Evolutionary conservation across 805 yeast genomes (phyloP).

Genomic region (Saccharomycopsis sp.): DNA sequence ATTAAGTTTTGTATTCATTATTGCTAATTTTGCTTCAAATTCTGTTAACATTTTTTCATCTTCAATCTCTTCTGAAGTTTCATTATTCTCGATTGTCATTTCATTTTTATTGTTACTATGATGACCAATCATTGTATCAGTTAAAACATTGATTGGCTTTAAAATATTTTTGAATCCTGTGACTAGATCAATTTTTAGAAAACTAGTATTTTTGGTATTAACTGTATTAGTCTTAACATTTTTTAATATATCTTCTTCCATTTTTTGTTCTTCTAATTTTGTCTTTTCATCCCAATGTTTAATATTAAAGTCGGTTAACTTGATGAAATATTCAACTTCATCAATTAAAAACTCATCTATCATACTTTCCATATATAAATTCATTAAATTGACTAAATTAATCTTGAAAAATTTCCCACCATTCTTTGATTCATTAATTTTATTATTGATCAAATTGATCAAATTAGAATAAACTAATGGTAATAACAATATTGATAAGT

Average conservation of each 20-base stretch:
- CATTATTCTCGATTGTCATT: conserved; percentile 19
- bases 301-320: conserved; percentile 24
- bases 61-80: conserved; percentile 23
- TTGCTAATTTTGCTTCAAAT: conserved; percentile 70
- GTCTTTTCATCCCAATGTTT: conserved; percentile 31
- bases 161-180: conserved; percentile 58
- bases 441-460: conserved; percentile 25
- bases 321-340: conserved; percentile 24
- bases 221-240: conserved; percentile 22
- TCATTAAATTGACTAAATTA: conserved; percentile 25
- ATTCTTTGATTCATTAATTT: conserved; percentile 28
- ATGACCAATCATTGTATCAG: conserved; percentile 10
- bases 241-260: conserved; percentile 30
- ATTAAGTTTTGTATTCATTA: conserved; percentile 63
- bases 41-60: conserved; percentile 35
- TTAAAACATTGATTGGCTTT: conserved; percentile 17
- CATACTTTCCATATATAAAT: conserved; percentile 29
- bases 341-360: conserved; percentile 26
- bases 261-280: conserved; percentile 27
- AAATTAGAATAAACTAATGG: conserved; percentile 23
- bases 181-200: conserved; percentile 35
- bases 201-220: conserved; percentile 28
- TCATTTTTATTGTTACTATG: conserved; percentile 19
- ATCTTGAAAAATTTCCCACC: conserved; percentile 25
- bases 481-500: conserved; percentile 5